Conservation (phyloP, 2,329 filamentous ascomycete species). For the Diaporthe nobilis region DNA sequence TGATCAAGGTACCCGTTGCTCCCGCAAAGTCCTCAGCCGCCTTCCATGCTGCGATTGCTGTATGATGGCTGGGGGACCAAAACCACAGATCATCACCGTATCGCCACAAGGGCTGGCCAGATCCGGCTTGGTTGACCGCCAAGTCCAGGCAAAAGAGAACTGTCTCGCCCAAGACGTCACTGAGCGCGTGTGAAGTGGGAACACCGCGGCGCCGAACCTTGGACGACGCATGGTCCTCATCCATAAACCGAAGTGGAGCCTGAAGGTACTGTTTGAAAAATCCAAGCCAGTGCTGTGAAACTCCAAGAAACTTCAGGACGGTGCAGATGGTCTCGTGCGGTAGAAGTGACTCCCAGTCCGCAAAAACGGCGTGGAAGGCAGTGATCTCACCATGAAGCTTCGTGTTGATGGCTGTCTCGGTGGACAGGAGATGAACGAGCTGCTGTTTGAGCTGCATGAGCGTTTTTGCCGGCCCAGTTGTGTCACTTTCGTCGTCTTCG, state of each 20-base stretch:
- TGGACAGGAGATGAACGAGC: conserved; percentile 62
- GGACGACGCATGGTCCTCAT: conserved; percentile 63
- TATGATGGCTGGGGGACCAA: conserved; percentile 67
- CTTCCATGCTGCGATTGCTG: conserved; percentile 71
- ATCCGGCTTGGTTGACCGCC: conserved; percentile 70
- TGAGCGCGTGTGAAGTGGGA: conserved; percentile 72
- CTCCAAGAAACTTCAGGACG: conserved; percentile 71
- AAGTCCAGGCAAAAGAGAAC: conserved; percentile 77
- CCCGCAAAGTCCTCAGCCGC: conserved; percentile 67
- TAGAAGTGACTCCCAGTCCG: conserved; percentile 58
- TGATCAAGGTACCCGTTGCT: conserved; percentile 70
- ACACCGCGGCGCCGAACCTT: conserved; percentile 68
- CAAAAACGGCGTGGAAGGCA: conserved; percentile 62
- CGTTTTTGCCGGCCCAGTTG: conserved; percentile 45
- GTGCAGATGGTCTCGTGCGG: conserved; percentile 71
- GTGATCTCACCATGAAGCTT: conserved; percentile 61
- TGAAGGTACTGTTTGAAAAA: conserved; percentile 74
- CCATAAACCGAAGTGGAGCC: conserved; percentile 69
- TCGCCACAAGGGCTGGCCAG: conserved; percentile 69
- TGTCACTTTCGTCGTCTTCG: conserved; percentile 40
- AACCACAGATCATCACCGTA: conserved; percentile 78
- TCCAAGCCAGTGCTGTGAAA: conserved; percentile 67
- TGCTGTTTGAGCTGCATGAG: conserved; percentile 62
- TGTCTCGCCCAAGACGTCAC: conserved; percentile 71
- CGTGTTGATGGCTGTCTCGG: conserved; percentile 62